A percentile compares a stretch with the other conserved stretches of the same genome.
Evolutionary conservation across 2,329 filamentous ascomycete species (phyloP).

Genomic region (Pestalotiopsis fici): DNA sequence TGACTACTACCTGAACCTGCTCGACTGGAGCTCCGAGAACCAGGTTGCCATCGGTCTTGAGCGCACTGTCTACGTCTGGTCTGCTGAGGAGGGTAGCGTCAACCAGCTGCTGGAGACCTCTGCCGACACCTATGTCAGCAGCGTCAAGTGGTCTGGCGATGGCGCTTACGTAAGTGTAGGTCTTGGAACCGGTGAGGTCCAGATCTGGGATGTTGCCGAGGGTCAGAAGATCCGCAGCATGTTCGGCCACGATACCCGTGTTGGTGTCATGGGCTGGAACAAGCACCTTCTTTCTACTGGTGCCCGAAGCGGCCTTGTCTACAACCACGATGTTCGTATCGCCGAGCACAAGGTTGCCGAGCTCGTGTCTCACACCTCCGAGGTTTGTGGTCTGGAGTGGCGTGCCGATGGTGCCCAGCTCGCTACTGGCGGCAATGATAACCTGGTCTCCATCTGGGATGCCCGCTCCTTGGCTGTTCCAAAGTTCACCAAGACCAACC

Average conservation of each 20-base stretch:
- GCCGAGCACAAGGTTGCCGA: constrained; percentile 98
- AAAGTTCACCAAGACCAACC: constrained; percentile 99
- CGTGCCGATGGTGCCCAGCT: constrained; percentile 94
- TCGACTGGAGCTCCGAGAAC: constrained; percentile 98
- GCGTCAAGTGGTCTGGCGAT: constrained; percentile 98
- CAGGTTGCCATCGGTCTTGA: constrained; percentile 97
- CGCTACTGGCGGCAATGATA: constrained; percentile 97
- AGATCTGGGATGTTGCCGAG: constrained; percentile 99
- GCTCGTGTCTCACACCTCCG: constrained; percentile 94
- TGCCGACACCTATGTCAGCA: constrained; percentile 93
- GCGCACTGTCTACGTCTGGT: constrained; percentile 98
- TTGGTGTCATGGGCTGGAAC: constrained; percentile 98
- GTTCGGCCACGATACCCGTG: constrained; percentile 94
- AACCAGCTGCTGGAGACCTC: constrained; percentile 85
- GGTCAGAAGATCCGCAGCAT: constrained; percentile 95
- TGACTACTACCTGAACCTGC: constrained; percentile 98
- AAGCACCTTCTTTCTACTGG: constrained; percentile 97
- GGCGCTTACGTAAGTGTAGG: constrained; percentile 96
- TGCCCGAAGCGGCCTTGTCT: constrained; percentile 90
- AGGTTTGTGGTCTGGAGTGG: constrained; percentile 98
- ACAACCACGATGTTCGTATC: constrained; percentile 97
- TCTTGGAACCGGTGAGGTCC: constrained; percentile 91
- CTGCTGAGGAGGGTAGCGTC: constrained; percentile 88
- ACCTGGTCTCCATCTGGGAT: constrained; percentile 99
- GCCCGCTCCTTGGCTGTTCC: constrained; percentile 88